Evolutionary conservation across 441 rosid genomes (phyloP).

Genomic region (Populus hybrid): DNA sequence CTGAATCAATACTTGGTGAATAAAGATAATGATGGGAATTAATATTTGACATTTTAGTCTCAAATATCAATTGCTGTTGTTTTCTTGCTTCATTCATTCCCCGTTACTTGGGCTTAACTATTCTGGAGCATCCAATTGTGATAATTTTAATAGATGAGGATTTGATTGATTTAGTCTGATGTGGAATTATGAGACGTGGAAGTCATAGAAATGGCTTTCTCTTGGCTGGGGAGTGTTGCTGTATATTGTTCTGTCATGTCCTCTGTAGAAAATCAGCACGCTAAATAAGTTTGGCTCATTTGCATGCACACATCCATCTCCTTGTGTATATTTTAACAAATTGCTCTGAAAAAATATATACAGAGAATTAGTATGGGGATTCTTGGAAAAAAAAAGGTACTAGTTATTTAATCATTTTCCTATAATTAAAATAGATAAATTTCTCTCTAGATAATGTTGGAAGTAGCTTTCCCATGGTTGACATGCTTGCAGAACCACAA

Average conservation of each 20-base stretch:
- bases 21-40: neutral
- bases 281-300: neutral
- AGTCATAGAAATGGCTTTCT: neutral
- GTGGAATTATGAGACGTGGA: neutral
- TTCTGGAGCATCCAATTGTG: neutral
- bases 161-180: neutral
- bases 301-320: neutral
- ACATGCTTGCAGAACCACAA: neutral
- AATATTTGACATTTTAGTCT: neutral
- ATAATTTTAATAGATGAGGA: neutral
- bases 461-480: neutral
- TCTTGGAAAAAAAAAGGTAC: neutral
- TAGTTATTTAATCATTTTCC: neutral
- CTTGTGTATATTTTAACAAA: neutral
- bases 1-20: neutral
- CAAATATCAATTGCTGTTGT: neutral
- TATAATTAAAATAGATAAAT: neutral
- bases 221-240: neutral
- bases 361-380: neutral
- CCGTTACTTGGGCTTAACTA: neutral
- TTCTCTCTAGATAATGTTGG: neutral
- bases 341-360: neutral
- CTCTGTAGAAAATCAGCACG: neutral
- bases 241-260: neutral
- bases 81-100: neutral